phyloP scores from a whole-genome alignment of 192 early-diverging fungal species.

The Gamsiella multidivaricata region DNA sequence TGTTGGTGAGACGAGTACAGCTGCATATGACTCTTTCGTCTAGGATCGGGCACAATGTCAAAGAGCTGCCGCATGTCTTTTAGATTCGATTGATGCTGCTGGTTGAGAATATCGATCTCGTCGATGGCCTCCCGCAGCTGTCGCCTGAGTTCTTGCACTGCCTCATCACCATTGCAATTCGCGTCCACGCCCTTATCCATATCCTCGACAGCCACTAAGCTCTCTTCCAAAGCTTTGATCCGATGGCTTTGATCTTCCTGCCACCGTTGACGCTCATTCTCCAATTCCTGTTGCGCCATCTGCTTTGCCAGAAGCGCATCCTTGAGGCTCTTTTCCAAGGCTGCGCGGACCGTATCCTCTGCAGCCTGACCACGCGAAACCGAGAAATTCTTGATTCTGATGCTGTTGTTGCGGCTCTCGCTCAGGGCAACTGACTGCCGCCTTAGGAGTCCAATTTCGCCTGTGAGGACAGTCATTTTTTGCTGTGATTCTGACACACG shows the following conservation, averaged over 20 bases:
- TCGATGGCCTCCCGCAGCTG: conserved; percentile 49
- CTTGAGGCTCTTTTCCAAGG: conserved; percentile 47
- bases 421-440: conserved; percentile 34
- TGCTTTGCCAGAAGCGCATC: conserved; percentile 53
- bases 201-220: conserved; percentile 42
- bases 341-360: conserved; percentile 37
- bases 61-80: conserved; percentile 44
- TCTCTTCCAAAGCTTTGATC: conserved; percentile 43
- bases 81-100: conserved; percentile 41
- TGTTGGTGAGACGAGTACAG: conserved; percentile 25
- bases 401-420: conserved; percentile 40
- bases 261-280: conserved; percentile 47
- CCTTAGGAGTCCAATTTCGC: conserved; percentile 33
- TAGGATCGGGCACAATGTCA: conserved; percentile 29
- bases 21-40: conserved; percentile 38
- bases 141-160: conserved; percentile 1
- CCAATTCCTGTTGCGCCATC: conserved; percentile 39
- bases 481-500: conserved; percentile 31
- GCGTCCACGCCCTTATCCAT: too few species aligned
- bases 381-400: conserved; percentile 22
- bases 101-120: conserved; percentile 33
- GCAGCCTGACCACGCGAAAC: neutral
- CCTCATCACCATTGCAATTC: too few species aligned
- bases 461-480: conserved; percentile 41
- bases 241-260: conserved; percentile 43